Conservation (phyloP, 129 eudicot genomes). For the Silybum marianum region DNA sequence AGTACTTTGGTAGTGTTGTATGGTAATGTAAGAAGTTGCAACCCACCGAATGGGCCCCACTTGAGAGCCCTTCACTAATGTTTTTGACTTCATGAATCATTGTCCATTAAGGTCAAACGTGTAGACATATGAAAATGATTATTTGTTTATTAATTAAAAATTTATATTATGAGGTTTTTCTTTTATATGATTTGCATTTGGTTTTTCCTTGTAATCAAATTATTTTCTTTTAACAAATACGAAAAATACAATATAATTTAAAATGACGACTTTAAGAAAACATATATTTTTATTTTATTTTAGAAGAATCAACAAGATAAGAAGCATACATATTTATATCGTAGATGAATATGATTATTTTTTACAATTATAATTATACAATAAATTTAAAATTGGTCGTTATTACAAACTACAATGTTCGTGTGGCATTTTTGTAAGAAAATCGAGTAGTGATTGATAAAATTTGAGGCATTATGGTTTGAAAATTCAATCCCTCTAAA, state of each 20-base stretch:
- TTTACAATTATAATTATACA: no score
- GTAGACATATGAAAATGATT: no score
- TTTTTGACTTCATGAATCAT: background rate
- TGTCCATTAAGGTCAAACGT: background rate
- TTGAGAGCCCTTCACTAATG: conserved; percentile 8
- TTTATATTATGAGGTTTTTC: no score
- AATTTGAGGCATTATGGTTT: background rate
- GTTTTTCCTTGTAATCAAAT: background rate
- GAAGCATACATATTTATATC: no score
- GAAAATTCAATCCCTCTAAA: no score
- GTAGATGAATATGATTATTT: no score
- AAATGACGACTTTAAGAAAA: no score
- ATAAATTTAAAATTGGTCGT: background rate
- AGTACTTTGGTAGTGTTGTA: background rate
- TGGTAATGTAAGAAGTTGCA: background rate
- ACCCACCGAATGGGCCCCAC: conserved; percentile 16
- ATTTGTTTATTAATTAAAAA: no score
- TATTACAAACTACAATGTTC: background rate
- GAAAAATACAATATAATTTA: no score
- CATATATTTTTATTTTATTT: no score
- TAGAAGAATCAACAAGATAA: no score
- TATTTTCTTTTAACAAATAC: background rate
- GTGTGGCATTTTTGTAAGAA: background rate
- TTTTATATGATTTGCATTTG: background rate
- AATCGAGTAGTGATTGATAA: background rate